These are phyloP conservation scores for Furculomyces boomerangus DNA, from an alignment of 371 early-diverging fungal genomes.

Conservation along the genomic window DNA sequence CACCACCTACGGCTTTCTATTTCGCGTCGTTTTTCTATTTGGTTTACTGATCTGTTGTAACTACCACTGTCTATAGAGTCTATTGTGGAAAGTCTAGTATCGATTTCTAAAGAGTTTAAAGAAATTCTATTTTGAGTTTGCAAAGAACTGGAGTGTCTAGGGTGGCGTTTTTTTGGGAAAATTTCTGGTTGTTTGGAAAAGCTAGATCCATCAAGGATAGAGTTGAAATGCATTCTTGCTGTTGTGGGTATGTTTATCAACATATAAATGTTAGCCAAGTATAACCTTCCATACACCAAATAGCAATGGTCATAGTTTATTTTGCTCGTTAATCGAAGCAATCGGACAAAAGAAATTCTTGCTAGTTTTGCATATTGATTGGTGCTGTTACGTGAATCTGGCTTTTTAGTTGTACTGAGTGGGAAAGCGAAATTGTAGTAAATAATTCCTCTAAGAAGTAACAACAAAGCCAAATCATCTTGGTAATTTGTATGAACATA, in stretches of 20 bases:
- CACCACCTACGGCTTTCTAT: neutral
- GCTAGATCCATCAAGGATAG: neutral
- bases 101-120: too few relatives aligned
- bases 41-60: neutral
- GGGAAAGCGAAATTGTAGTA: constrained; percentile 6
- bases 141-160: too few relatives aligned
- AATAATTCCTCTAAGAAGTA: constrained; percentile 31
- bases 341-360: neutral
- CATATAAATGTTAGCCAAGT: neutral
- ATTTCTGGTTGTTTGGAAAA: neutral
- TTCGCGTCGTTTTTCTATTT: neutral
- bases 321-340: neutral
- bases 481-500: constrained; percentile 29
- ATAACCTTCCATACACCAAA: neutral
- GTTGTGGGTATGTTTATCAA: neutral
- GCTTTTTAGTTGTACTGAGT: constrained; percentile 1
- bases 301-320: neutral
- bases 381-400: neutral
- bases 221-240: neutral
- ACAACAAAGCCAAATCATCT: constrained; percentile 47
- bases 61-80: too few relatives aligned
- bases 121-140: too few relatives aligned
- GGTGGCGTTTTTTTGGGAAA: too few relatives aligned
- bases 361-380: neutral
- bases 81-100: too few relatives aligned